Conservation (phyloP, 345 rosid genomes). For the Microthlaspi erraticum region DNA sequence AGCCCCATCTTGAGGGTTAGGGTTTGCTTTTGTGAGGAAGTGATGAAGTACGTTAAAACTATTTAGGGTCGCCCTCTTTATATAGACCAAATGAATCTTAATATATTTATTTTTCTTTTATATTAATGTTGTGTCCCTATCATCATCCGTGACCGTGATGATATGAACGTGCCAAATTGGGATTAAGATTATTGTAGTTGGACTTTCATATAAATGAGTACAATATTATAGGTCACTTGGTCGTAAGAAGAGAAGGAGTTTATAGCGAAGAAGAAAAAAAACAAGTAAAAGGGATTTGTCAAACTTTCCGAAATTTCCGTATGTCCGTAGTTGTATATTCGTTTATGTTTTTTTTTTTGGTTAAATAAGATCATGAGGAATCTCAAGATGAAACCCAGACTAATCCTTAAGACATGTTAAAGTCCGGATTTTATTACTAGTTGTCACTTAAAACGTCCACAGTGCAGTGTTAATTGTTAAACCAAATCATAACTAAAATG, state of each 20-base stretch:
- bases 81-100: conserved; percentile 24
- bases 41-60: conserved; percentile 33
- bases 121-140: conserved; percentile 19
- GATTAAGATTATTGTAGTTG: conserved; percentile 17
- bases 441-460: too few species aligned
- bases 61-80: conserved; percentile 18
- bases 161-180: conserved; percentile 38
- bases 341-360: too few species aligned
- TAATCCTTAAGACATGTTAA: too few species aligned
- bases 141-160: conserved; percentile 42
- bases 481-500: too few species aligned
- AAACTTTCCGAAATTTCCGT: conserved; percentile 7
- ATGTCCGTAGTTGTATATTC: not conserved
- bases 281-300: not conserved
- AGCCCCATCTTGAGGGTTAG: conserved; percentile 32
- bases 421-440: too few species aligned
- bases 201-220: conserved; percentile 7
- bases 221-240: conserved; percentile 4
- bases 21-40: conserved; percentile 19
- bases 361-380: too few species aligned
- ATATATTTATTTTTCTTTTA: not conserved
- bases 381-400: too few species aligned
- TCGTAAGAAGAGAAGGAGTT: not conserved
- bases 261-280: not conserved
- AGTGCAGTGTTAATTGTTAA: too few species aligned